Percentiles rank a stretch among this genome's conserved stretches.
Evolutionary conservation across 441 rosid species (phyloP).

Genomic region (Erysimum cheiri): DNA sequence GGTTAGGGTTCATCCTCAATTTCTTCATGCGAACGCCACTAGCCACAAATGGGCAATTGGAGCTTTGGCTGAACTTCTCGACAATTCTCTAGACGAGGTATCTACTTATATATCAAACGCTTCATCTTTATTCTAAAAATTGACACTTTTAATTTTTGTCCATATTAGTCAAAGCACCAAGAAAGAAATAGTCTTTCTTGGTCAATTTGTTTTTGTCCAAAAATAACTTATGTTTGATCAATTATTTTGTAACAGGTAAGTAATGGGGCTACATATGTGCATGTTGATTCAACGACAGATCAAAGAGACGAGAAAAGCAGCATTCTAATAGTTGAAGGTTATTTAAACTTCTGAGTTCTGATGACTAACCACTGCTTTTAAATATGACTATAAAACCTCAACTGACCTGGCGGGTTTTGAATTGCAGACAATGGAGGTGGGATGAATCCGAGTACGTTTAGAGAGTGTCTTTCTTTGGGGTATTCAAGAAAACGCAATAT

Average conservation of each 20-base stretch:
- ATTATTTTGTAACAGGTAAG: constrained; percentile 42
- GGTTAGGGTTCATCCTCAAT: constrained; percentile 77
- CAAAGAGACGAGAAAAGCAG: constrained; percentile 47
- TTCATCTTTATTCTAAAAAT: not conserved
- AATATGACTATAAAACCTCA: constrained; percentile 6
- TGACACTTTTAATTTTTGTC: not conserved
- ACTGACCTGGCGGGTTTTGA: constrained; percentile 9
- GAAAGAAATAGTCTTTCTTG: not conserved
- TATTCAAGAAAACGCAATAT: constrained; percentile 73
- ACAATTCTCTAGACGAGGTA: constrained; percentile 78
- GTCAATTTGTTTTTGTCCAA: not conserved
- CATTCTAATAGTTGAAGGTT: constrained; percentile 68
- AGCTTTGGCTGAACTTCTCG: constrained; percentile 83
- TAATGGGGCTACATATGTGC: constrained; percentile 66
- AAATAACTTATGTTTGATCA: constrained; percentile 8
- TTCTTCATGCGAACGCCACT: constrained; percentile 80
- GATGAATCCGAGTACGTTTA: constrained; percentile 65
- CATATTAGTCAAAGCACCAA: not conserved
- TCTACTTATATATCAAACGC: not conserved
- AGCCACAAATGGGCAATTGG: constrained; percentile 89
- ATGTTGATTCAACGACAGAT: constrained; percentile 55
- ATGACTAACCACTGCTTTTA: not conserved
- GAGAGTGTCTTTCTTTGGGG: constrained; percentile 78
- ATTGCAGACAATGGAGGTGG: constrained; percentile 74
- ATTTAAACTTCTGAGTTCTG: not conserved